phyloP scores from a whole-genome alignment of 179 eudicot species.

The Beta macrorhiza region DNA sequence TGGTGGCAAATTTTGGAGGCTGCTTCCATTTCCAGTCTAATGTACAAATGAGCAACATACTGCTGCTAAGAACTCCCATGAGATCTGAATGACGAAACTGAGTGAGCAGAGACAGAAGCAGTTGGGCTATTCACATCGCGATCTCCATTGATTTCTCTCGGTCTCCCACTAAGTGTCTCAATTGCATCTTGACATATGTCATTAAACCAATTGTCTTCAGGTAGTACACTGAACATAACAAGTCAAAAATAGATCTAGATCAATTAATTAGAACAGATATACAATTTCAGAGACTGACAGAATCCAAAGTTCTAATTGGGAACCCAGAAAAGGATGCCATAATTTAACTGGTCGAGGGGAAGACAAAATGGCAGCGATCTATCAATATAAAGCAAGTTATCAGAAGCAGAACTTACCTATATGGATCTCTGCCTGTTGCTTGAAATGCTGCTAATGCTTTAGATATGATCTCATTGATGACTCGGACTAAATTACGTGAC shows the following conservation, averaged over 20 bases:
- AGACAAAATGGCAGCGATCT: background rate
- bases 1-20: slow-evolving; percentile 10
- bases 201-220: slow-evolving; percentile 84
- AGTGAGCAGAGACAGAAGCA: slow-evolving; percentile 95
- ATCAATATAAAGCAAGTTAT: background rate
- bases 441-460: slow-evolving; percentile 74
- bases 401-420: slow-evolving; percentile 49
- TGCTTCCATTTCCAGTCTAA: slow-evolving; percentile 11
- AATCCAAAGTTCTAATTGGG: background rate
- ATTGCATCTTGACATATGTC: slow-evolving; percentile 84
- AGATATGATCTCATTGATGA: slow-evolving; percentile 72
- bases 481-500: slow-evolving; percentile 77
- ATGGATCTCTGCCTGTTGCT: slow-evolving; percentile 84
- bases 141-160: slow-evolving; percentile 70
- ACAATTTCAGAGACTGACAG: background rate
- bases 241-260: background rate
- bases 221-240: slow-evolving; percentile 57
- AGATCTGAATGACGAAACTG: slow-evolving; percentile 79
- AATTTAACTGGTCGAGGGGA: background rate
- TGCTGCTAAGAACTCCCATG: slow-evolving; percentile 76
- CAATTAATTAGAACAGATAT: background rate
- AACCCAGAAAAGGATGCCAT: background rate
- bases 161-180: slow-evolving; percentile 70
- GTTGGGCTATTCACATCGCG: slow-evolving; percentile 79
- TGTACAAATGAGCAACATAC: slow-evolving; percentile 23